Evolutionary conservation across 768 basidiomycete genomes (phyloP).

Genomic region (Tylopilus felleus): DNA sequence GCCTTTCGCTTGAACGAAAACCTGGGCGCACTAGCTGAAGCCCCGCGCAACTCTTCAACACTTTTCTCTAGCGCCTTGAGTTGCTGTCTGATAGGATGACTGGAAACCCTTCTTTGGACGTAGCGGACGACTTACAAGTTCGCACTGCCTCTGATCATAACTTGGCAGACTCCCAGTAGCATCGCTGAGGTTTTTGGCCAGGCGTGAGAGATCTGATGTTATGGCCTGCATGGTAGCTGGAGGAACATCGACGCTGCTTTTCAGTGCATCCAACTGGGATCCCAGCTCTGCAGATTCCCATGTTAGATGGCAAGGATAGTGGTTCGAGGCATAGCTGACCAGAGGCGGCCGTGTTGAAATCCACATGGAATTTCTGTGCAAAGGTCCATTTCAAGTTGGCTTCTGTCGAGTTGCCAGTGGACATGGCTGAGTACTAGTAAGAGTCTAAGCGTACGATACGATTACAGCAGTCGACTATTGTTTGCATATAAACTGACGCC

Average conservation of each 20-base stretch:
- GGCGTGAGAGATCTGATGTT: constrained; percentile 49
- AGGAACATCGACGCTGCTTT: constrained; percentile 25
- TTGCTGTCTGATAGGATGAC: constrained; percentile 46
- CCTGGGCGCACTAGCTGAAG: constrained; percentile 49
- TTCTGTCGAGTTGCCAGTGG: constrained; percentile 18
- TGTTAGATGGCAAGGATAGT: constrained; percentile 14
- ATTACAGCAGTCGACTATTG: too few relatives aligned
- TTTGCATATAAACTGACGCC: too few relatives aligned
- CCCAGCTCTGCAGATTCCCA: constrained; percentile 42
- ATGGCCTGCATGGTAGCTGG: constrained; percentile 42
- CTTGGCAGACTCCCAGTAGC: constrained; percentile 62
- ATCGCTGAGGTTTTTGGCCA: constrained; percentile 61
- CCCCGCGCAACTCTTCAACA: constrained; percentile 48
- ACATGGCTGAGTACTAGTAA: too few relatives aligned
- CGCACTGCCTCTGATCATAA: constrained; percentile 74
- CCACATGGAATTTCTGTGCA: constrained; percentile 26
- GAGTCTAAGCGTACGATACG: too few relatives aligned
- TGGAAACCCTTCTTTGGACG: neutral
- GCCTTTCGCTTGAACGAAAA: constrained; percentile 64
- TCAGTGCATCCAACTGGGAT: constrained; percentile 43
- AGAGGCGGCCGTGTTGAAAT: constrained; percentile 25
- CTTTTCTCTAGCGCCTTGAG: constrained; percentile 57
- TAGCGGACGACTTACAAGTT: constrained; percentile 46
- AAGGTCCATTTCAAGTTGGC: constrained; percentile 30
- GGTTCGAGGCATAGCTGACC: constrained; percentile 14